Conservation (phyloP, 208 protist genomes). For the Leptomonas seymouri region DNA sequence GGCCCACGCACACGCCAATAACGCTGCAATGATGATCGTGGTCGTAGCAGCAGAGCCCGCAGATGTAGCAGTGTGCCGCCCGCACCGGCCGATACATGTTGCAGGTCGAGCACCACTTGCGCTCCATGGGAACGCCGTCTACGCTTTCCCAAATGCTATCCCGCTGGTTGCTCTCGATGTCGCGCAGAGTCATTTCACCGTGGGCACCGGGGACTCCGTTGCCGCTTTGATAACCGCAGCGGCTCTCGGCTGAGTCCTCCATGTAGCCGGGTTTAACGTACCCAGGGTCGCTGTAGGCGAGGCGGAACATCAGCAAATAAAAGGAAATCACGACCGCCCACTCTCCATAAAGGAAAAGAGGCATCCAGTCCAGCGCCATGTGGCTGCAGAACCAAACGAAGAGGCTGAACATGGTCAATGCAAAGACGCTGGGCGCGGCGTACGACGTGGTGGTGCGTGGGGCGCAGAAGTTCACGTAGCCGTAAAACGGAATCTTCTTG, state of each 20-base stretch:
- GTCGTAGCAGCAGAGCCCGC: conserved; percentile 83
- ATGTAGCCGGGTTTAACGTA: conserved; percentile 82
- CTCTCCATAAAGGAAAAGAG: conserved; percentile 26
- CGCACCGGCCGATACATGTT: conserved; percentile 81
- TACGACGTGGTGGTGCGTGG: conserved; percentile 77
- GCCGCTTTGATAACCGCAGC: background rate
- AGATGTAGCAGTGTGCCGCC: conserved; percentile 91
- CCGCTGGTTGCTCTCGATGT: conserved; percentile 65
- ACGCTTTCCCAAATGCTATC: conserved; percentile 78
- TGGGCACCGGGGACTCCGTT: conserved; percentile 1
- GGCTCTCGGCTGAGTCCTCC: conserved; percentile 11
- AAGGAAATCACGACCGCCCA: conserved; percentile 50
- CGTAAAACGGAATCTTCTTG: conserved; percentile 62
- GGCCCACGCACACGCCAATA: conserved; percentile 82
- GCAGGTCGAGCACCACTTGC: conserved; percentile 93
- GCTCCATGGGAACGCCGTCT: conserved; percentile 74
- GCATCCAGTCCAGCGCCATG: conserved; percentile 51
- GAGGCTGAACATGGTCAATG: conserved; percentile 30
- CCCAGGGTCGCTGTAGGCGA: conserved; percentile 81
- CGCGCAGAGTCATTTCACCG: conserved; percentile 59
- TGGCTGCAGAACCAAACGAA: conserved; percentile 38
- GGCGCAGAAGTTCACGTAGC: conserved; percentile 65
- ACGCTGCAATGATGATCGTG: conserved; percentile 93
- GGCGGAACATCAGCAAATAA: conserved; percentile 41
- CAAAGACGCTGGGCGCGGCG: conserved; percentile 44